Base-by-base conservation (phyloP, 768 basidiomycete genomes). In the Auricularia cornea region DNA sequence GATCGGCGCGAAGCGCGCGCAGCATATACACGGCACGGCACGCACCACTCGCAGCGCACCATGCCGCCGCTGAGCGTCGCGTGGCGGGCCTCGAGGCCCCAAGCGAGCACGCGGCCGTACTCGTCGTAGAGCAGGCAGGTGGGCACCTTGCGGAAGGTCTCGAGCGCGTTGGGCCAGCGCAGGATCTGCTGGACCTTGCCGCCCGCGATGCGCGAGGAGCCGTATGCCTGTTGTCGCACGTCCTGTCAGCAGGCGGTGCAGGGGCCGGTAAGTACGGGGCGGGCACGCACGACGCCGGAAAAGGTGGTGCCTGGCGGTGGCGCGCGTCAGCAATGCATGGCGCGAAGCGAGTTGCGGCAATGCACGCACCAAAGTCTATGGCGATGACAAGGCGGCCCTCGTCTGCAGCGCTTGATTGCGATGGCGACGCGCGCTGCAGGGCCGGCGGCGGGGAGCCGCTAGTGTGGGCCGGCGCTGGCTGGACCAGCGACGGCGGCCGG, bases 71-170 rank as follows among this genome's bases (percentile, higher is more conserved):
- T 81, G 2, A 84, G 83, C 26, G 83, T 82, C 2, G 88, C 83
- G 68, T 89, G 90, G 78, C 93, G 93, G 3, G 92, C 92, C 76
- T 93, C 89, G 59, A 93, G 74, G 1, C 92, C 92, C 92, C 92
- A 94, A 4, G 89, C 87, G 28, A 91, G 68, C 2, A 94, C 86
- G 65, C 81, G 81, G 0, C 90, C 91, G 33, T 77, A 74, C 52
- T 87, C 84, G 66, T 91, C 86, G 66, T 94, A 95, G 18, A 94
- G 72, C 38, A 95, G 78, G 73, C 92, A 94, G 1, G 93, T 94
- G 1, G 92, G 89, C 44, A 88, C 84, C 77, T 94, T 94, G 70
- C 91, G 80, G 78, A 90, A 94, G 1, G 88, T 92, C 74, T 94
- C 92, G 66, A 86, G 83, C 2, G 88, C 88, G 5, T 90, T 90